phyloP scores from a whole-genome alignment of 768 basidiomycete species.

The Phanerodontia chrysosporium region DNA sequence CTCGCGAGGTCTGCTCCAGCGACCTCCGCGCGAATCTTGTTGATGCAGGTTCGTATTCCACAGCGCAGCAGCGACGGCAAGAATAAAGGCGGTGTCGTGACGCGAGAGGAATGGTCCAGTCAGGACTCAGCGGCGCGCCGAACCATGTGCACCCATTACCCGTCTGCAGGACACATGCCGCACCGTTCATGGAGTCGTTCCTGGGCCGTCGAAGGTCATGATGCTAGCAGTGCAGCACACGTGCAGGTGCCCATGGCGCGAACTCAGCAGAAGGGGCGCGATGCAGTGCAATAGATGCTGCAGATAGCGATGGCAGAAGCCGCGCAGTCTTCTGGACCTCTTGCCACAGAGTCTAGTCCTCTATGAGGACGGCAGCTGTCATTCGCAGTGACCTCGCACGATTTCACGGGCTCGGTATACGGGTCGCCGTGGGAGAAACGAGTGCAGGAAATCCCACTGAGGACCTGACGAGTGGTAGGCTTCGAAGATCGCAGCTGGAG shows the following conservation, averaged over 20 bases:
- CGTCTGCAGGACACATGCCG: background rate
- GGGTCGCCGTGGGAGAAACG: background rate
- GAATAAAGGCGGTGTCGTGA: background rate
- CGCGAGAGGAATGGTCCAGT: background rate
- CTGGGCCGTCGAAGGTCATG: no score
- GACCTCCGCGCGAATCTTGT: background rate
- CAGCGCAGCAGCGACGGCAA: background rate
- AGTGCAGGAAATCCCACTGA: no score
- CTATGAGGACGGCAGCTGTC: background rate
- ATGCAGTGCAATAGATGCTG: background rate
- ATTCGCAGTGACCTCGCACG: background rate
- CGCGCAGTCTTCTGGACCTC: background rate
- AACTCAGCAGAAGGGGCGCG: background rate
- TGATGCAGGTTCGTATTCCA: background rate
- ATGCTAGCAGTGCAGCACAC: background rate
- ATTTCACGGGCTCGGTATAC: background rate
- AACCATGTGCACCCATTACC: background rate
- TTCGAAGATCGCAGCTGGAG: background rate
- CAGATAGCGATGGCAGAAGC: background rate
- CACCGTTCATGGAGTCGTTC: constrained; percentile 3
- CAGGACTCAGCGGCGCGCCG: background rate
- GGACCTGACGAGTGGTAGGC: background rate
- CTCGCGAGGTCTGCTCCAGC: background rate
- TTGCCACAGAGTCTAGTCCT: background rate
- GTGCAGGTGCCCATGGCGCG: background rate